These are phyloP conservation scores for Aaosphaeria pasadenensis DNA, from an alignment of 2,329 filamentous ascomycete genomes.

Conservation along the genomic window DNA sequence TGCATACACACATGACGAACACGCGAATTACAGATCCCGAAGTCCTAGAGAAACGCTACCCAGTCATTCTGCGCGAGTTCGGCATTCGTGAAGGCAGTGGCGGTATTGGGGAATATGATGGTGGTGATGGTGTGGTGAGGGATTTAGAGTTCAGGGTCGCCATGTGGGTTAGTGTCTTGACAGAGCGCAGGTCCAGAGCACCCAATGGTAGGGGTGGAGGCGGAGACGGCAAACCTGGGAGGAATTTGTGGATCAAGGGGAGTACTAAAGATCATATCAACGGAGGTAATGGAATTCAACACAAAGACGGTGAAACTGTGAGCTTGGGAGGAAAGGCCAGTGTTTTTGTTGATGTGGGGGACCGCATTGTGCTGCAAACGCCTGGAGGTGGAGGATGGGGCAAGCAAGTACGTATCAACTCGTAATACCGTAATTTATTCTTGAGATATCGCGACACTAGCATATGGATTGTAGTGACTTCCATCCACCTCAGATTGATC, in stretches of 20 bases:
- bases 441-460: too few relatives aligned
- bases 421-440: too few relatives aligned
- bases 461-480: too few relatives aligned
- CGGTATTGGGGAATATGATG: constrained; percentile 62
- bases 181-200: constrained; percentile 70
- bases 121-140: constrained; percentile 73
- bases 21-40: constrained; percentile 80
- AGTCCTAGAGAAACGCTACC: constrained; percentile 74
- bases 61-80: constrained; percentile 70
- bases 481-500: too few relatives aligned
- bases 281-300: too few relatives aligned
- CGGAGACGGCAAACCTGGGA: constrained; percentile 70
- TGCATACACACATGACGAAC: constrained; percentile 84
- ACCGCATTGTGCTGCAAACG: too few relatives aligned
- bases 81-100: constrained; percentile 61
- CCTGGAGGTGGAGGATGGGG: too few relatives aligned
- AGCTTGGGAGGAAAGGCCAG: too few relatives aligned
- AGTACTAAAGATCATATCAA: too few relatives aligned
- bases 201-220: constrained; percentile 85
- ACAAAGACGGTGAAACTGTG: too few relatives aligned
- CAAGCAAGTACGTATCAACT: too few relatives aligned
- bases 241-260: constrained; percentile 83
- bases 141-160: constrained; percentile 81
- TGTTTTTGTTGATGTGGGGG: too few relatives aligned
- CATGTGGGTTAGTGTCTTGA: constrained; percentile 74